Percentiles rank a stretch among this genome's conserved stretches.
phyloP scores from a whole-genome alignment of 768 basidiomycete species.

The Pulveroboletus sp. region DNA sequence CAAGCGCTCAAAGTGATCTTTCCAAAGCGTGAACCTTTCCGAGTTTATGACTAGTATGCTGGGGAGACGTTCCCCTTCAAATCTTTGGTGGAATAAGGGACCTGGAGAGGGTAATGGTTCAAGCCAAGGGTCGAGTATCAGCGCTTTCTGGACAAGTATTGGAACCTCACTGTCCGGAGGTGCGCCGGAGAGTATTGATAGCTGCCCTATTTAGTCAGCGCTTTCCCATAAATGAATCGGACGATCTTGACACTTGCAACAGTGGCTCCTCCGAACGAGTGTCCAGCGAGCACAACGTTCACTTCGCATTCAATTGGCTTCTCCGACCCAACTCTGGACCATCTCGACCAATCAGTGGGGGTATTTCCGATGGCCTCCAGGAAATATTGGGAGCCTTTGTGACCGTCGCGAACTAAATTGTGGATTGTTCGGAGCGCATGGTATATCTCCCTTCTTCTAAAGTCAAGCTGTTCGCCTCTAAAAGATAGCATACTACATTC shows the following conservation, averaged over 20 bases:
- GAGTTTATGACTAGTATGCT: conserved; percentile 68
- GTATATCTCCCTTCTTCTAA: conserved; percentile 68
- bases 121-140: conserved; percentile 82
- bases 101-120: conserved; percentile 67
- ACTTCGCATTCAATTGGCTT: conserved; percentile 31
- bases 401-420: conserved; percentile 42
- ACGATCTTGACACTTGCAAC: conserved; percentile 33
- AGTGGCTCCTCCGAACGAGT: conserved; percentile 56
- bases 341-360: conserved; percentile 37
- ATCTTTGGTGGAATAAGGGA: conserved; percentile 26
- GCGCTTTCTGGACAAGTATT: conserved; percentile 52
- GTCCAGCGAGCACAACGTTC: conserved; percentile 42
- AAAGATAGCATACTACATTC: conserved; percentile 40
- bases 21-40: conserved; percentile 76
- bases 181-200: conserved; percentile 51
- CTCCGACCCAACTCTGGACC: conserved; percentile 28
- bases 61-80: conserved; percentile 22
- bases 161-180: conserved; percentile 37
- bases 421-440: conserved; percentile 55
- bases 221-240: neutral
- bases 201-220: conserved; percentile 29
- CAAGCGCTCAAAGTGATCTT: conserved; percentile 61
- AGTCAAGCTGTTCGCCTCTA: conserved; percentile 63
- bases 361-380: conserved; percentile 37
- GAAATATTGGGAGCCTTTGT: conserved; percentile 17